Base-by-base conservation (phyloP, 495 filamentous ascomycete species). In the Penicillium atrosanguineum region DNA sequence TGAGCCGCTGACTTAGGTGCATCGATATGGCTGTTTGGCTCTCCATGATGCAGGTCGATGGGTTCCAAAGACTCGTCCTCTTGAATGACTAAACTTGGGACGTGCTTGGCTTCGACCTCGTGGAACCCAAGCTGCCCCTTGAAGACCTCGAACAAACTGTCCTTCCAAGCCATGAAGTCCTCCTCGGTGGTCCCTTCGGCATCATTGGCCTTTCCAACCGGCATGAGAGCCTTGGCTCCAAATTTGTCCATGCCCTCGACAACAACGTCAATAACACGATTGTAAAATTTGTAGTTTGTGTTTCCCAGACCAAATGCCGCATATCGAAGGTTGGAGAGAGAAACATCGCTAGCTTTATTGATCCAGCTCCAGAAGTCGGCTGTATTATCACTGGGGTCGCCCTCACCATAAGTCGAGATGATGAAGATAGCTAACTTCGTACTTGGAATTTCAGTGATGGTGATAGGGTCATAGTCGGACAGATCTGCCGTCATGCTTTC, bases 341-440 rank as follows among this genome's bases (percentile, higher is more conserved):
- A 56, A 2, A 57, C 55, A 7, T 67, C 57, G 8, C 55, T 41
- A 19, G 60, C 56, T 45, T 64, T 66, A 38, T 54, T 64, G 42
- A 79, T 52, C 74, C 71, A 77, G 21, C 72, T 72, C 68, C 72
- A 75, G 46, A 81, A 72, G 18, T 68, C 68, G 5, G 64, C 64
- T 3, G 75, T 69, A 46, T 83, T 83, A 43, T 83, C 79, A 54
- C 66, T 72, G 1, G 80, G 78, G 48, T 82, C 79, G 3, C 80
- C 79, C 49, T 83, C 79, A 20, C 80, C 80, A 45, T 78, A 83
- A 0, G 79, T 83, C 4, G 77, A 77, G 18, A 80, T 59, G 18
- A 82, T 62, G 53, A 82, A 81, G 12, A 81, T 72, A 5, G 69
- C 77, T 18, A 78, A 41, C 52, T 79, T 79, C 6, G 62, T 44